Evolutionary conservation across 2,329 filamentous ascomycete species (phyloP).

Genomic region (Venturia carpophila): DNA sequence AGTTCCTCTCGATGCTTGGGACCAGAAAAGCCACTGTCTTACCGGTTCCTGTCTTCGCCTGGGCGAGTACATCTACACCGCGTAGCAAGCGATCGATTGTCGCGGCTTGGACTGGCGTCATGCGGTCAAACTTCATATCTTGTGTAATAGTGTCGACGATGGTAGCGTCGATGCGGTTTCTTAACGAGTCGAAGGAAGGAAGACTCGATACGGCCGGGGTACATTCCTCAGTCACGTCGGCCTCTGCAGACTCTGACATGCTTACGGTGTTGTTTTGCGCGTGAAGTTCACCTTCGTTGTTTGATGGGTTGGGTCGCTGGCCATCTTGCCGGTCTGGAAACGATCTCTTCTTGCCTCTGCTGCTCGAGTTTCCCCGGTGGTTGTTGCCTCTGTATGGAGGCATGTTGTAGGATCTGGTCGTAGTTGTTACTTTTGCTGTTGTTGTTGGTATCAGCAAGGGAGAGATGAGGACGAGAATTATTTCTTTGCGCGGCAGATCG

Average conservation of each 20-base stretch:
- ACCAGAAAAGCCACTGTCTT: slow-evolving; percentile 44
- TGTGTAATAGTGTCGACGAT: slow-evolving; percentile 8
- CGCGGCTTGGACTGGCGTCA: slow-evolving; percentile 8
- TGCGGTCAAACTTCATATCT: slow-evolving; percentile 12
- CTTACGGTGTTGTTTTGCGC: not conserved
- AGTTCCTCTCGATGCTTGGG: slow-evolving; percentile 40
- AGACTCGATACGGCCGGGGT: not conserved
- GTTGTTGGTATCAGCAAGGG: not conserved
- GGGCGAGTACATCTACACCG: slow-evolving; percentile 29
- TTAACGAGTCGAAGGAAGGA: slow-evolving; percentile 4
- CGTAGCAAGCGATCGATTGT: slow-evolving; percentile 7
- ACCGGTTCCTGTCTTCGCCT: slow-evolving; percentile 45
- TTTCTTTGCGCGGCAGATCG: not conserved
- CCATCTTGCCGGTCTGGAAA: slow-evolving; percentile 4
- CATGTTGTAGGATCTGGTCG: not conserved
- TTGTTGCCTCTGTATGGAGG: slow-evolving; percentile 9
- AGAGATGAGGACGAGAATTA: not conserved
- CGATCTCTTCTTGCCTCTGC: slow-evolving; percentile 9
- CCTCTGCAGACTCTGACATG: not conserved
- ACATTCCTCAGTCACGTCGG: not conserved
- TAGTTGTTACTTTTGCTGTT: not conserved
- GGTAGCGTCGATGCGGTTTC: slow-evolving; percentile 2
- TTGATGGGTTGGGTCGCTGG: not conserved
- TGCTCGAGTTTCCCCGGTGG: not conserved
- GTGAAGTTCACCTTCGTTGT: not conserved